Conservation (phyloP, 108 stramenopile genomes). For the Seminavis robusta region DNA sequence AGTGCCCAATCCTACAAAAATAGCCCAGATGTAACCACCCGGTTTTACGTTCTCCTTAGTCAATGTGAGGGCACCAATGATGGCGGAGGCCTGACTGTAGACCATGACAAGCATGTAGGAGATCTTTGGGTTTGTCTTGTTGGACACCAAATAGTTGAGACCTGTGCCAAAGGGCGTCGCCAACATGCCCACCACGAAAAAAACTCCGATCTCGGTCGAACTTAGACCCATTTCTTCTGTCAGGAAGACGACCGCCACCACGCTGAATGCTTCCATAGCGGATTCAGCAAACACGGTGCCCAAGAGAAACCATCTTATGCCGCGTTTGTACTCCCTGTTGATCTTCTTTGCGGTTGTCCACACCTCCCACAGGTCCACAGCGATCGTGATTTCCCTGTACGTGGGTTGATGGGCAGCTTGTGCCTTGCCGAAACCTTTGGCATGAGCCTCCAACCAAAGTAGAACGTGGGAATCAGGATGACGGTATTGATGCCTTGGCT, state of each 20-base stretch:
- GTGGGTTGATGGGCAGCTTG: constrained; percentile 32
- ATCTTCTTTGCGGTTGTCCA: constrained; percentile 35
- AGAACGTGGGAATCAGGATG: constrained; percentile 19
- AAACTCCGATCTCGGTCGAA: constrained; percentile 44
- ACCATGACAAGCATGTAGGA: too few relatives aligned
- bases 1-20: too few relatives aligned
- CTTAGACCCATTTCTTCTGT: constrained; percentile 29
- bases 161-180: constrained; percentile 5
- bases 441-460: constrained; percentile 38
- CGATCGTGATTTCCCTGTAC: constrained; percentile 15
- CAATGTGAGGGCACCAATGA: too few relatives aligned
- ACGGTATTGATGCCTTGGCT: constrained; percentile 33
- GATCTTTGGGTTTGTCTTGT: not conserved
- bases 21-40: too few relatives aligned
- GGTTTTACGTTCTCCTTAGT: too few relatives aligned
- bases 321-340: constrained; percentile 18
- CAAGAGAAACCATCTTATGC: constrained; percentile 47
- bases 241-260: constrained; percentile 43
- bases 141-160: too few relatives aligned
- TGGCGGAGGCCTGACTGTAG: too few relatives aligned
- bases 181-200: constrained; percentile 42
- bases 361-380: constrained; percentile 34
- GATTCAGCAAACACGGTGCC: constrained; percentile 44
- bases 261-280: constrained; percentile 18
- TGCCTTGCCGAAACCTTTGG: constrained; percentile 21